Base-by-base conservation (phyloP, 225 moss, liverwort and hornwort species). In the Ulota crispa region DNA sequence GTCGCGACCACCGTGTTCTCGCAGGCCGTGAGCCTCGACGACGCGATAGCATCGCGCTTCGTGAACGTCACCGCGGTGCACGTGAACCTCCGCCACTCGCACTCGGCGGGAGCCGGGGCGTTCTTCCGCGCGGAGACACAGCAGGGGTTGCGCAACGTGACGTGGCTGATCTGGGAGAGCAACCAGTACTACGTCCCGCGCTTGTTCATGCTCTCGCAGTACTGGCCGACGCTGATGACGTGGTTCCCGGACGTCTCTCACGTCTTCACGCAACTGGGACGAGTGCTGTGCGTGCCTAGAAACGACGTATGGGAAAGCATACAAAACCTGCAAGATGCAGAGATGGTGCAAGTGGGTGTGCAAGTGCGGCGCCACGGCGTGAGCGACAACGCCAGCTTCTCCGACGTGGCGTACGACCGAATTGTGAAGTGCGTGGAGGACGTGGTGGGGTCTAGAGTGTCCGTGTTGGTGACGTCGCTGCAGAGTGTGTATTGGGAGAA, bases 171-270 rank as follows among this genome's bases (percentile, higher is more conserved):
- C 15, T 95, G 93, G 93, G 88, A 72, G 81, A 93, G 95, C 61
- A 97, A 97, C 68, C 97, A 97, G 69, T 97, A 97, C 60, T 92
- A 87, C 77, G 83, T 91, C 41, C 97, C 97, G 3, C 88, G 93
- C 15, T 79, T 97, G 21, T 90, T 93, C 64, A 91, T 93, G 80
- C 78, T 93, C 5, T 76, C 80, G 6, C 88, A 92, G 34, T 89
- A 89, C 13, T 95, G 97, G 97, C 60, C 82, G 2, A 83, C 37
- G 43, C 45, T 97, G 74, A 69, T 15, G 9, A 42, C 57, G 2
- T 88, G 93, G 81, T 95, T 95, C 81, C 94, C 95, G 31, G 83
- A 95, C 66, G 87, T 80, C 20, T 91, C 97, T 4, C 93, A 83
- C 9, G 83, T 85, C 0, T 97, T 95, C 82, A 95, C 93, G 12